Base-by-base conservation (phyloP, 1,284 basidiomycete genomes). In the Puccinia novopanici region DNA sequence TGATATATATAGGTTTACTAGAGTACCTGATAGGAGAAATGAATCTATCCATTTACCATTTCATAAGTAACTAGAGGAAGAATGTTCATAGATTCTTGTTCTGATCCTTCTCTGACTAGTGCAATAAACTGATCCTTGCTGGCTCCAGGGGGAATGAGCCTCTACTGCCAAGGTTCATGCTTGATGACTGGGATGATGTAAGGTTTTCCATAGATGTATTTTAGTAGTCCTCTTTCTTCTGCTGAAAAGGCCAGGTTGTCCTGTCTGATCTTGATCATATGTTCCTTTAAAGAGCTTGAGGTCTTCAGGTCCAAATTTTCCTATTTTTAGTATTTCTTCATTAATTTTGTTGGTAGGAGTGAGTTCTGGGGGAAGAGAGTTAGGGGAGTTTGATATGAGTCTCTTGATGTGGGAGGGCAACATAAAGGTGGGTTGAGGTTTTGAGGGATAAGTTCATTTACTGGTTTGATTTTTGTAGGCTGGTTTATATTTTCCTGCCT, bases 191-290 rank as follows among this genome's bases (percentile, higher is more conserved):
- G 70, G 40, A 72, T 72, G n/a, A 54, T 55, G 34, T 72, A 72
- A 34, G 70, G 70, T 24, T 72, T 52, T 30, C 70, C 70, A 34
- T 72, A 72, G 22, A 24, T 24, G 50, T 72, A 50, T 72, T 72
- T 52, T 10, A 72, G 15, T 52, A 72, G 34, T 55, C 50, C 50
- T 72, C 70, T 72, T 72, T 55, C 70, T 54, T 54, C 48, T 30
- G 22, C 70, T 24, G 4, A 34, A 37, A 72, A 54, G 27, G 48
- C 70, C 30, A 54, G n/a, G 19, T 10, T n/a, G 22, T 3, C 34
- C 55, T 72, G 40, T 45, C 65, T 68, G 10, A 68, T 10, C 12
- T 17, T 45, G 27, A 68, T 45, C 5, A 24, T n/a, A 68, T 42
- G 17, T 19, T 68, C 9, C 27, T 45, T 24, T 40, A 68, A n/a